Evolutionary conservation across 352 stramenopile genomes (phyloP), one percentile per base, ranked within the genome.

Genomic region (Globisporangium apiculatum): DNA sequence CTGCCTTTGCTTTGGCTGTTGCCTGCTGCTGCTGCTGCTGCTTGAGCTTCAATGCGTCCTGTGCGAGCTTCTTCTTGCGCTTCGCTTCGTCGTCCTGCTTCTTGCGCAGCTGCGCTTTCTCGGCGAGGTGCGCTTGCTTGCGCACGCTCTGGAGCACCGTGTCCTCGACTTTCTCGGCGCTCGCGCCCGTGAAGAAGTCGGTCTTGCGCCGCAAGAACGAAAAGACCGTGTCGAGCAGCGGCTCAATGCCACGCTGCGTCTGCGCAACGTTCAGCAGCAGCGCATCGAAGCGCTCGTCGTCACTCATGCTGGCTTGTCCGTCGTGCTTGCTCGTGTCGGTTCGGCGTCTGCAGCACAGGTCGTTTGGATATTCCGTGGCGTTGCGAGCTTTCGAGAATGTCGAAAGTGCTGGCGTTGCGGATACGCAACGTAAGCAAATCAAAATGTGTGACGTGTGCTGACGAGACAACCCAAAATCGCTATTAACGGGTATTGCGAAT

Each of bases 131-230:
- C 49, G 81, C 86, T 69, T 99, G 95, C 73, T 98, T 98, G 59
- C 91, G 72, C 37, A 98, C 71, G 8, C 96, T 86, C 52, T 91
- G 74, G 55, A 98, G 76, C 12, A 98, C 85, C 45, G 74, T 94
- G 42, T 86, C 67, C 64, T 97, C 87, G 46, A 95, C 68, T 57
- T 86, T 58, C 43, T 83, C 66, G 17, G 82, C 62, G n/a, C 68
- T 61, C 50, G 92, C 94, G 9, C 96, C 97, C 7, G 93, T 79
- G 72, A 99, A 99, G 66, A 99, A 99, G 79, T 99, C 97, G 15
- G 97, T 99, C 76, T 99, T 99, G 55, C 97, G 94, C 24, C 97
- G 85, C 60, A 99, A 71, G 69, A 99, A 99, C 1, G 94, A 98
- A 72, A 99, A 99, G 24, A 99, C 87, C 1, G 93, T 98, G 62